Conservation (phyloP, 2,329 filamentous ascomycete species). For the Trichocomaceae sp. region DNA sequence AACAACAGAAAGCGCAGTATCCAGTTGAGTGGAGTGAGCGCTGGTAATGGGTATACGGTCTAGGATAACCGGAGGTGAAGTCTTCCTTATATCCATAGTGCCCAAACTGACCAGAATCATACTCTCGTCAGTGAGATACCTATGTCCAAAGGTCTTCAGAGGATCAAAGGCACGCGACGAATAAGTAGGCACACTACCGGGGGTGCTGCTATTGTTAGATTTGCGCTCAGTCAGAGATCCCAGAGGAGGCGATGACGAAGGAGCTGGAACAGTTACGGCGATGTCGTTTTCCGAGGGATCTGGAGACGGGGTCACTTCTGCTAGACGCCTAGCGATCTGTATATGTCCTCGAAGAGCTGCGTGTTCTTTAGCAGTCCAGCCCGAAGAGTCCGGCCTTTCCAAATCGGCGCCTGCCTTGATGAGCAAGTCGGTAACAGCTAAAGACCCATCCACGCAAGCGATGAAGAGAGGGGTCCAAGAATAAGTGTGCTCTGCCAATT, state of each 20-base stretch:
- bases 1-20: constrained; percentile 87
- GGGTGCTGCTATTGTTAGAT: constrained; percentile 37
- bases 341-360: constrained; percentile 85
- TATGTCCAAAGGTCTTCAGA: constrained; percentile 91
- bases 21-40: constrained; percentile 86
- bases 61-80: constrained; percentile 70
- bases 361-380: constrained; percentile 92
- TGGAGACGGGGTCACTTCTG: constrained; percentile 46
- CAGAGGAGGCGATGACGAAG: constrained; percentile 32
- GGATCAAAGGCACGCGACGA: constrained; percentile 49
- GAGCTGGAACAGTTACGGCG: constrained; percentile 27
- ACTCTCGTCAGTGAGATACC: constrained; percentile 82
- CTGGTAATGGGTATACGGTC: constrained; percentile 82
- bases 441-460: constrained; percentile 80
- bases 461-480: constrained; percentile 95
- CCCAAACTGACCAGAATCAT: constrained; percentile 89
- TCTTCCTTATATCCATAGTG: constrained; percentile 87
- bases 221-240: constrained; percentile 40
- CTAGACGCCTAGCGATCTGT: constrained; percentile 65
- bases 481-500: constrained; percentile 75
- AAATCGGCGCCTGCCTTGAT: constrained; percentile 71
- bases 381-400: constrained; percentile 70
- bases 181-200: constrained; percentile 21
- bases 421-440: constrained; percentile 67
- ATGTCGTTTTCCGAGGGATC: constrained; percentile 29